Percentiles rank a stretch among this genome's conserved stretches.
These are phyloP conservation scores for Lolium perenne DNA, from an alignment of 176 grass and related monocot genomes.

Conservation along the genomic window DNA sequence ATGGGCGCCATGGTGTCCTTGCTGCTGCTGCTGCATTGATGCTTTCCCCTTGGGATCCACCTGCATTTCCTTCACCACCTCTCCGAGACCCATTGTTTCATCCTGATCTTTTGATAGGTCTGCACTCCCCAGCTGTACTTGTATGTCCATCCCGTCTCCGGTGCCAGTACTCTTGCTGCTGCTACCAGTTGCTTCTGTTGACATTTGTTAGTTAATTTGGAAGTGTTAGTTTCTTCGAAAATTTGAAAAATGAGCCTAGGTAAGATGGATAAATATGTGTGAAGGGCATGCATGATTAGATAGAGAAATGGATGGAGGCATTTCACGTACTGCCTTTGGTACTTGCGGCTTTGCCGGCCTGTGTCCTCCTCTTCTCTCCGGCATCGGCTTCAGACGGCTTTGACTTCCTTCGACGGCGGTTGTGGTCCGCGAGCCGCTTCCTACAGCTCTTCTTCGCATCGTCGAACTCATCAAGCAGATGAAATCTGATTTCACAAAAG, in stretches of 20 bases:
- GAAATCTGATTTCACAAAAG: conserved; percentile 57
- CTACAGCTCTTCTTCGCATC: conserved; percentile 93
- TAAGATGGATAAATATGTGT: background rate
- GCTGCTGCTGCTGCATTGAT: conserved; percentile 54
- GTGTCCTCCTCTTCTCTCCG: conserved; percentile 52
- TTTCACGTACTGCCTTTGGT: conserved; percentile 59
- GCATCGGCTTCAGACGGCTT: conserved; percentile 61
- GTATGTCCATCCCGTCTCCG: conserved; percentile 47
- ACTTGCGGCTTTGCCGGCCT: conserved; percentile 45
- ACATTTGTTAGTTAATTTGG: conserved; percentile 25
- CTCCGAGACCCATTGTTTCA: conserved; percentile 53
- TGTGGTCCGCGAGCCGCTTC: conserved; percentile 94
- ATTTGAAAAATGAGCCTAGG: background rate
- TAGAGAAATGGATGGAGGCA: background rate
- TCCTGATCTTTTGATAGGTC: conserved; percentile 57
- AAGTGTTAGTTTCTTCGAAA: background rate
- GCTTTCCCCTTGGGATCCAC: conserved; percentile 65
- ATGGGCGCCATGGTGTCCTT: conserved; percentile 31
- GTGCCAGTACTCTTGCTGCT: conserved; percentile 53
- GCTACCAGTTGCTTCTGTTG: conserved; percentile 54
- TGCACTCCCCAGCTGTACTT: conserved; percentile 45
- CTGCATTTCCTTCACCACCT: conserved; percentile 60
- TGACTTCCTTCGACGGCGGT: conserved; percentile 87
- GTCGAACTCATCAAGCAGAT: conserved; percentile 90
- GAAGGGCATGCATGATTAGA: background rate